Percentiles rank a stretch among this genome's conserved stretches.
Evolutionary conservation across 306 rosid genomes (phyloP).

Genomic region (Lotus japonicus): DNA sequence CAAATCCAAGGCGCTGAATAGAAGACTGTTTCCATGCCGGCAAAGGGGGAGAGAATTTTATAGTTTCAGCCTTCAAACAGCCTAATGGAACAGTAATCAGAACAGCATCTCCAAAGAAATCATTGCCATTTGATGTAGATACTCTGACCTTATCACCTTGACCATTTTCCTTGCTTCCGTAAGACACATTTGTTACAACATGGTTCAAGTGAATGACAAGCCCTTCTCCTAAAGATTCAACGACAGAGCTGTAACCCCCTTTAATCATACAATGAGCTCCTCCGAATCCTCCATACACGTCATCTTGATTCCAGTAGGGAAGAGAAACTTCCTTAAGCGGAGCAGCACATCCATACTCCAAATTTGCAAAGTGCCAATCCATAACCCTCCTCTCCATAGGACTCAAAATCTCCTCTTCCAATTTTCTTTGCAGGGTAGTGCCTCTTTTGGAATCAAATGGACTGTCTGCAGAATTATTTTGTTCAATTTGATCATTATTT

Average conservation of each 20-base stretch:
- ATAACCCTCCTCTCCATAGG: conserved; percentile 96
- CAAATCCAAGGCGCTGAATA: conserved; percentile 88
- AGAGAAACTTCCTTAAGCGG: conserved; percentile 88
- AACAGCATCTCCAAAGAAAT: conserved; percentile 81
- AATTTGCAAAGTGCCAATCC: conserved; percentile 99
- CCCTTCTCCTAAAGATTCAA: conserved; percentile 93
- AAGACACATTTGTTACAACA: conserved; percentile 74
- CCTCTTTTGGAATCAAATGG: conserved; percentile 26
- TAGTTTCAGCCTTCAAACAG: conserved; percentile 87
- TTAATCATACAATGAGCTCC: conserved; percentile 99
- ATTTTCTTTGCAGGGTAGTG: conserved; percentile 19
- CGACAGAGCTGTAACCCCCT: conserved; percentile 87
- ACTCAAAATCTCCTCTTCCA: conserved; percentile 54
- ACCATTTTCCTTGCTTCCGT: conserved; percentile 42
- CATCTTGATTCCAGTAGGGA: conserved; percentile 99
- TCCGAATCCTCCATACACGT: conserved; percentile 97
- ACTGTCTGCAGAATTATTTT: conserved; percentile 26
- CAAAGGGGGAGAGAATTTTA: conserved; percentile 83
- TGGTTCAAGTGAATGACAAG: conserved; percentile 63
- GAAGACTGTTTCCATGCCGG: conserved; percentile 91
- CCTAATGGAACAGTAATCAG: conserved; percentile 93
- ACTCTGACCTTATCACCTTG: conserved; percentile 55
- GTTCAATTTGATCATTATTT: conserved; percentile 35
- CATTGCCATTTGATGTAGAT: conserved; percentile 66
- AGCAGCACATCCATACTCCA: conserved; percentile 99